Evolutionary conservation across 2,329 filamentous ascomycete species (phyloP).

Genomic region (Lachnellula subtilissima): DNA sequence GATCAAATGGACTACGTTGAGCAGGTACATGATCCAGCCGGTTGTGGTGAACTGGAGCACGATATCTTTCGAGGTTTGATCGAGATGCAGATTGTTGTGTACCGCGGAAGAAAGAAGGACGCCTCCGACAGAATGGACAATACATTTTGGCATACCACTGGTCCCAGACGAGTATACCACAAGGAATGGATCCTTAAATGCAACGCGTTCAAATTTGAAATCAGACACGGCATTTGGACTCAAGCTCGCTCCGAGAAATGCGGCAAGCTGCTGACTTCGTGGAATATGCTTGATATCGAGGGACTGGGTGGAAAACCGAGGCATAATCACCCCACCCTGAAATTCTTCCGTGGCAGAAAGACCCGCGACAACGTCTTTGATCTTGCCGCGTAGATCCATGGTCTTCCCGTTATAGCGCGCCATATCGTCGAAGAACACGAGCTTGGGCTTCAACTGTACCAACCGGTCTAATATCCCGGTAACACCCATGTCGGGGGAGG

Average conservation of each 20-base stretch:
- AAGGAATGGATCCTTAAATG: slow-evolving; percentile 63
- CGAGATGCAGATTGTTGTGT: slow-evolving; percentile 53
- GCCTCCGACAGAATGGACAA: slow-evolving; percentile 71
- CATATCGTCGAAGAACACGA: slow-evolving; percentile 78
- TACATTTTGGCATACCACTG: slow-evolving; percentile 79
- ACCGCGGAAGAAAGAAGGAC: slow-evolving; percentile 55
- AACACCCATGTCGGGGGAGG: slow-evolving; percentile 78
- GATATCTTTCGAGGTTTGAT: slow-evolving; percentile 39
- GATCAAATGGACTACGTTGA: slow-evolving; percentile 53
- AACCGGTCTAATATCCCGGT: slow-evolving; percentile 71
- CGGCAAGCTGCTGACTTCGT: slow-evolving; percentile 30
- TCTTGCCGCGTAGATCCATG: slow-evolving; percentile 68
- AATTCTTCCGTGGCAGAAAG: slow-evolving; percentile 59
- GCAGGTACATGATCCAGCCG: slow-evolving; percentile 86
- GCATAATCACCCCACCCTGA: slow-evolving; percentile 58
- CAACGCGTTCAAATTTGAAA: slow-evolving; percentile 22
- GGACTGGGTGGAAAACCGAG: slow-evolving; percentile 53
- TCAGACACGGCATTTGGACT: background rate
- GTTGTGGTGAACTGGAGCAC: slow-evolving; percentile 59
- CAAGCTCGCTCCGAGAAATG: slow-evolving; percentile 37
- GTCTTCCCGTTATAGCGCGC: slow-evolving; percentile 75
- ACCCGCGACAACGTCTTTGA: slow-evolving; percentile 59
- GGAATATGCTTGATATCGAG: slow-evolving; percentile 54
- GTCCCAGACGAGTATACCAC: slow-evolving; percentile 77
- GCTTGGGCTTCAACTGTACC: slow-evolving; percentile 69